These are phyloP conservation scores for Botrytis fragariae DNA, from an alignment of 2,329 filamentous ascomycete species.

Conservation along the genomic window DNA sequence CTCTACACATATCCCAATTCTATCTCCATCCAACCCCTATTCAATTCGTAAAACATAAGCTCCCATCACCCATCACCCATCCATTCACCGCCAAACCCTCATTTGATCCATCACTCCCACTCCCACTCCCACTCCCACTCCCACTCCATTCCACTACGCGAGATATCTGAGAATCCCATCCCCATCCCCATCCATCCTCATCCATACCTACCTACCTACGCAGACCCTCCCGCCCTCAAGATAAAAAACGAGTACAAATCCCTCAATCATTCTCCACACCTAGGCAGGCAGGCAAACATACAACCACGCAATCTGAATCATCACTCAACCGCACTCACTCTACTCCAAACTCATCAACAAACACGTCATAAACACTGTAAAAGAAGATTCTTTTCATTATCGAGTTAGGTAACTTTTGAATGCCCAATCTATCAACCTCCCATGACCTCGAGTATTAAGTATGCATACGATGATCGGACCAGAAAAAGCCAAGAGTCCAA, in stretches of 20 bases:
- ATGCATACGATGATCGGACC: constrained; percentile 23
- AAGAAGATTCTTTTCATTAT: constrained; percentile 7
- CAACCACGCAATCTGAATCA: neutral
- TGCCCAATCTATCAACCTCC: constrained; percentile 34
- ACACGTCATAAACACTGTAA: neutral
- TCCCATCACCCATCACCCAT: neutral
- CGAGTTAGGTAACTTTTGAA: constrained; percentile 31
- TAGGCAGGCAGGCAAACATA: neutral
- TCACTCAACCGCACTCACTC: no score
- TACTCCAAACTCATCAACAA: neutral
- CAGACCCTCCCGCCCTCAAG: neutral
- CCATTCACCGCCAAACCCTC: neutral
- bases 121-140: neutral
- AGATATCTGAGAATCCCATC: neutral
- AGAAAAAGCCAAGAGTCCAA: neutral
- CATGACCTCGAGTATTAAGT: constrained; percentile 9
- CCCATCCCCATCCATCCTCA: no score
- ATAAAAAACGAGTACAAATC: neutral
- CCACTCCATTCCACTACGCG: neutral
- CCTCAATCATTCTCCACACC: neutral
- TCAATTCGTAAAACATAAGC: neutral
- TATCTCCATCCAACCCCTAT: no score
- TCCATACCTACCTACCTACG: no score
- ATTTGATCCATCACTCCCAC: neutral
- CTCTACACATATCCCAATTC: neutral